These are phyloP conservation scores for Aegilops bicornis DNA, from an alignment of 176 grass and related monocot genomes.

Conservation along the genomic window DNA sequence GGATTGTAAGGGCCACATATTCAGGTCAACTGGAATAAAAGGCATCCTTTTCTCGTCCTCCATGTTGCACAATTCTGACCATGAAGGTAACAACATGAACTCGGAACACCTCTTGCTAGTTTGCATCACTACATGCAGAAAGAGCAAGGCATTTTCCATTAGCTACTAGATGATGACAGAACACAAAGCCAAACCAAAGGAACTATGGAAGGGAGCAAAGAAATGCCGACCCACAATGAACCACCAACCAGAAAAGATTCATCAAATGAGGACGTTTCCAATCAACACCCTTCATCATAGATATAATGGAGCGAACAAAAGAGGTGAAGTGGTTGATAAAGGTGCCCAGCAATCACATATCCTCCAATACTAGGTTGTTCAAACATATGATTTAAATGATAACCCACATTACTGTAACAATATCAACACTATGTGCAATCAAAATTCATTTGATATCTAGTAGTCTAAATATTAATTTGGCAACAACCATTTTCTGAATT, in stretches of 20 bases:
- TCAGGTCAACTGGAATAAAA: neutral
- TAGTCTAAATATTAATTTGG: conserved; percentile 4
- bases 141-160: neutral
- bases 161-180: conserved; percentile 24
- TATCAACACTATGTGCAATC: neutral
- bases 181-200: conserved; percentile 3
- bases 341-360: neutral
- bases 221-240: conserved; percentile 16
- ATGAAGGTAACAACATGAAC: conserved; percentile 20
- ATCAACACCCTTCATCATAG: conserved; percentile 9
- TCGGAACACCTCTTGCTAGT: neutral
- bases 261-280: neutral
- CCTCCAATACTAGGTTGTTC: neutral
- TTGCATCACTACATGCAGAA: conserved; percentile 9
- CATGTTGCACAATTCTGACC: neutral
- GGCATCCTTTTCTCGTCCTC: neutral
- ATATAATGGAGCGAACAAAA: conserved; percentile 10
- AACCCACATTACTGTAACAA: neutral
- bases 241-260: conserved; percentile 17
- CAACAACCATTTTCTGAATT: neutral
- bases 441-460: conserved; percentile 5
- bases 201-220: neutral
- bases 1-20: neutral
- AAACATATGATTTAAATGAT: neutral
- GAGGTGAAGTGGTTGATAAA: neutral